Evolutionary conservation across 768 basidiomycete species (phyloP).

Genomic region (Chiua virens): DNA sequence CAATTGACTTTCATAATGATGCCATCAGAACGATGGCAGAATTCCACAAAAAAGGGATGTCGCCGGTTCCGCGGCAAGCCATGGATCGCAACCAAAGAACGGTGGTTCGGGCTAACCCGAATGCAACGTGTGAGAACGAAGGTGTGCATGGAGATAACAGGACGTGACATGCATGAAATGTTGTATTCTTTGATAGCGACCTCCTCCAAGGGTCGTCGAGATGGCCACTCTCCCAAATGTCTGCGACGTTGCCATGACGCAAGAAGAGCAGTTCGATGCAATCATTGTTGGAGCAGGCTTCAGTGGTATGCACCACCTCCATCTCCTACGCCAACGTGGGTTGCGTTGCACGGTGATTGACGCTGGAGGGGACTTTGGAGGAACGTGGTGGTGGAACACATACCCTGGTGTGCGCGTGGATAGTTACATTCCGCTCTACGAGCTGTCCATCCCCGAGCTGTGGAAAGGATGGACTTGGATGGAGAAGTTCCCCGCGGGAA

Average conservation of each 20-base stretch:
- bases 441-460: conserved; percentile 6
- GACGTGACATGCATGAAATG: too few species aligned
- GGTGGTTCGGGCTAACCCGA: too few species aligned
- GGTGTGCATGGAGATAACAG: too few species aligned
- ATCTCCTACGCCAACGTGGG: conserved; percentile 7
- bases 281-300: conserved; percentile 19
- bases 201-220: too few species aligned
- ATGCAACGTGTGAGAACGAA: too few species aligned
- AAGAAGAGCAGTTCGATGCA: conserved; percentile 8
- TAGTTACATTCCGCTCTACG: conserved; percentile 7
- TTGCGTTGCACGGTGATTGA: conserved; percentile 12
- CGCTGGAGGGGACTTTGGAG: conserved; percentile 12
- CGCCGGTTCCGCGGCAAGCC: too few species aligned
- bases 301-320: conserved; percentile 11
- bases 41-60: too few species aligned
- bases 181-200: too few species aligned
- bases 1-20: too few species aligned
- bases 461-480: conserved; percentile 17
- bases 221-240: too few species aligned
- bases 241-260: background rate
- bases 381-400: conserved; percentile 14
- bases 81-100: too few species aligned
- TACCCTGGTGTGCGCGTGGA: conserved; percentile 15
- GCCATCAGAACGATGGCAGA: too few species aligned
- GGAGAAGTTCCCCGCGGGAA: conserved; percentile 5